phyloP scores from a whole-genome alignment of 176 grass and related monocot species.

The Guadua angustifolia region DNA sequence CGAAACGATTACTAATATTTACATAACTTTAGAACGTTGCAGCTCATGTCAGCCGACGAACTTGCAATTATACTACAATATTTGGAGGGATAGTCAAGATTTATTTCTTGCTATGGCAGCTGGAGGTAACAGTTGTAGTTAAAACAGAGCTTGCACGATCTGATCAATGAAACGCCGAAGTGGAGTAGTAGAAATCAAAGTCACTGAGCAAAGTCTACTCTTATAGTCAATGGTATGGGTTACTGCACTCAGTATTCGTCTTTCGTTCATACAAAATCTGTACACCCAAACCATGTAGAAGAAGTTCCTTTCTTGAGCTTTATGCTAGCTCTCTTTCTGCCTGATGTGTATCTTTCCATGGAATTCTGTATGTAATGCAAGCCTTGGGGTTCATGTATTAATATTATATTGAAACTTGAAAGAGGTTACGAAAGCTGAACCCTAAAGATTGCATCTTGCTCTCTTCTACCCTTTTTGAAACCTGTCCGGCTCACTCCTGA shows the following conservation, averaged over 20 bases:
- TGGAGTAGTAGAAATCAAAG: background rate
- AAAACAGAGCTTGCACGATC: background rate
- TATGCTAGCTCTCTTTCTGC: constrained; percentile 24
- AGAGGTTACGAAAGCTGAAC: background rate
- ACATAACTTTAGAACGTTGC: background rate
- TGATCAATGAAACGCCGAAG: background rate
- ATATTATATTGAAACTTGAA: background rate
- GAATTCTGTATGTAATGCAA: constrained; percentile 39
- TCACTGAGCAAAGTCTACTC: background rate
- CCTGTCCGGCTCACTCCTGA: background rate
- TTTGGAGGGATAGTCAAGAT: background rate
- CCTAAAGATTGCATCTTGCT: background rate
- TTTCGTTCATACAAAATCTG: background rate
- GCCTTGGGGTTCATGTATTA: background rate
- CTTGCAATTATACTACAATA: background rate
- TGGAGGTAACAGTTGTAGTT: background rate
- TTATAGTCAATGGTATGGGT: constrained; percentile 10
- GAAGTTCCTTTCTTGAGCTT: constrained; percentile 43
- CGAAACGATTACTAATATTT: background rate
- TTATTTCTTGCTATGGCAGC: constrained; percentile 3
- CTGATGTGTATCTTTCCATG: constrained; percentile 28
- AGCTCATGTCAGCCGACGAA: constrained; percentile 15
- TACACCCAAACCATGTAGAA: background rate
- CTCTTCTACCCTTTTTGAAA: background rate
- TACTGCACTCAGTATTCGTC: background rate